phyloP scores from a whole-genome alignment of 176 grass and related monocot genomes.

The Musa schizocarpa region DNA sequence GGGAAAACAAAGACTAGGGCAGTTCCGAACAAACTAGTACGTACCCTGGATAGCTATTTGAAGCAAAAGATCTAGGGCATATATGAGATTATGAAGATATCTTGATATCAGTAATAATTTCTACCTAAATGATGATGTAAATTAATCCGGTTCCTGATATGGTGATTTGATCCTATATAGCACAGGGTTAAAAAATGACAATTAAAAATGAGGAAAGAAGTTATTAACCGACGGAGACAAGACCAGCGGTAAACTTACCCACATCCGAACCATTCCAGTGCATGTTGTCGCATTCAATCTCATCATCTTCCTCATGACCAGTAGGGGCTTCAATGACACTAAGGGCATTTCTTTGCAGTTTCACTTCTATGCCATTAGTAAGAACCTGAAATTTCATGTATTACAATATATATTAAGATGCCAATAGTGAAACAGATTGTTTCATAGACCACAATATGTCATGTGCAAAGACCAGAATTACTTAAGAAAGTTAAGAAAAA shows the following conservation, averaged over 20 bases:
- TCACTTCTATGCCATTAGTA: slow-evolving; percentile 10
- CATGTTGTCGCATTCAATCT: slow-evolving; percentile 10
- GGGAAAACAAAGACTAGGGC: not conserved
- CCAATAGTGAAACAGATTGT: not conserved
- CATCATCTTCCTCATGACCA: slow-evolving; percentile 1
- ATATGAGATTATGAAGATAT: too few species aligned
- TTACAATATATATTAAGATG: not conserved
- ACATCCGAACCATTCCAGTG: slow-evolving; percentile 6
- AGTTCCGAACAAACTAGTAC: too few species aligned
- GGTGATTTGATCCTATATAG: too few species aligned
- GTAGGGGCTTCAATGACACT: not conserved
- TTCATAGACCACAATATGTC: not conserved
- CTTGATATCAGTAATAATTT: too few species aligned
- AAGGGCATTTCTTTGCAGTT: slow-evolving; percentile 12
- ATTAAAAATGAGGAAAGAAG: not conserved
- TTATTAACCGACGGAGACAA: not conserved
- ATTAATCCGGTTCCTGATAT: too few species aligned
- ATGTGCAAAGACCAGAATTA: not conserved
- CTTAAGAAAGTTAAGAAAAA: not conserved
- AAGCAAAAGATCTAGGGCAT: too few species aligned
- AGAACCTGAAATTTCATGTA: slow-evolving; percentile 8
- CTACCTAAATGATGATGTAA: too few species aligned
- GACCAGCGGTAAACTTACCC: not conserved
- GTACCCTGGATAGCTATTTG: too few species aligned
- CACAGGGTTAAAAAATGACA: too few species aligned